phyloP scores from a whole-genome alignment of 306 rosid genomes.

The Cucumis melo region DNA sequence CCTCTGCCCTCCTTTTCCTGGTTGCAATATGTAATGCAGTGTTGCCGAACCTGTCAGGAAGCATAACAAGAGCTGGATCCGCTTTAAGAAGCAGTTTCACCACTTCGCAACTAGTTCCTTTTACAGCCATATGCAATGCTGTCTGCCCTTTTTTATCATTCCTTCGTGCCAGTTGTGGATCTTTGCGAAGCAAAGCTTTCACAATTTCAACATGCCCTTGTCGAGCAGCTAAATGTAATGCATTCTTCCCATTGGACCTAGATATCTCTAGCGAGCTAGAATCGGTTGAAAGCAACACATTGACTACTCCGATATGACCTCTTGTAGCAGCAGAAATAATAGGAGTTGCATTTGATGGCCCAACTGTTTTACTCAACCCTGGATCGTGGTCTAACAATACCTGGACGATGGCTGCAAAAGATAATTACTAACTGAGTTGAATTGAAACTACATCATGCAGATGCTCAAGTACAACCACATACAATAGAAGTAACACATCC shows the following conservation, averaged over 20 bases:
- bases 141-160: conserved; percentile 86
- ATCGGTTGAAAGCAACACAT: conserved; percentile 34
- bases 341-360: conserved; percentile 76
- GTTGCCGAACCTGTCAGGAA: conserved; percentile 73
- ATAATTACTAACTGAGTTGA: conserved; percentile 1
- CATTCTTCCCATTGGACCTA: conserved; percentile 76
- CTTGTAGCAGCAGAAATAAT: conserved; percentile 65
- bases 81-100: conserved; percentile 50
- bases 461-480: neutral
- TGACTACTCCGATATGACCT: conserved; percentile 56
- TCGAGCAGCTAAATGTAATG: conserved; percentile 69
- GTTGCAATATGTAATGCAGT: conserved; percentile 84
- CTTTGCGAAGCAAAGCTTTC: conserved; percentile 34
- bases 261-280: conserved; percentile 48
- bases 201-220: conserved; percentile 68
- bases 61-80: conserved; percentile 58
- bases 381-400: conserved; percentile 59
- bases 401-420: conserved; percentile 38
- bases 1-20: conserved; percentile 82
- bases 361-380: conserved; percentile 50
- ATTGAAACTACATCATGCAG: neutral
- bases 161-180: conserved; percentile 65
- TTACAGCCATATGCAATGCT: conserved; percentile 81
- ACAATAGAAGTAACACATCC: neutral
- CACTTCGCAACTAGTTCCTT: conserved; percentile 59